Base-by-base conservation (phyloP, 2,329 filamentous ascomycete genomes). In the Sclerotinia subarctica region DNA sequence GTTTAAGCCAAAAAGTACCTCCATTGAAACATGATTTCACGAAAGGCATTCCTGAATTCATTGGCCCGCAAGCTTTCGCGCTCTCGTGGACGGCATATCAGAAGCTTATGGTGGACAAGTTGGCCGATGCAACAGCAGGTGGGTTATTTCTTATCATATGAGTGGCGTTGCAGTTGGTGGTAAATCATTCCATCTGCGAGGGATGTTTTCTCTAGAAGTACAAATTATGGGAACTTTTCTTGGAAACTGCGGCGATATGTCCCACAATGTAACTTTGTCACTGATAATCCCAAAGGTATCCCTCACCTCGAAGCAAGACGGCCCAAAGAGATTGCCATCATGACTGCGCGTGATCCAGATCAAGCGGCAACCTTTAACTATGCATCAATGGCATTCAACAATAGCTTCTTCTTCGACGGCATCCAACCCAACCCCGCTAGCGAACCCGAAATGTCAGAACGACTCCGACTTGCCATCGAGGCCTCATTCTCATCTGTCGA, bases 381-480 rank as follows among this genome's bases (percentile, higher is more conserved):
- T 79, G 95, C 95, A 79, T 96, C 92, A 75, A 96, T 96, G 91
- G 92, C 93, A 67, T 90, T 92, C 85, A 98, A 98, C 86, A 97
- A 88, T 79, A 82, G 88, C 78, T 90, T 93, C 83, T 94, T 93
- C 86, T 94, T 94, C 85, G 78, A 86, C 73, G 80, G 83, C 70
- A 78, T 89, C 64, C 77, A 78, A 70, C 78, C 84, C 77, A 77
- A 74, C 66, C 73, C 77, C 67, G 81, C 79, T 59, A 74, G 79
- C 72, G 32, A 38, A 11, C 21, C 52, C n/a, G 44, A 42, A 32
- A 32, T 38, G 5, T 90, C 91, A 72, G 87, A 86, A 69, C 77
- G 80, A 1, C 85, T 96, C 70, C 79, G 82, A 74, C 73, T 77
- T 68, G 83, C 85, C 68, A 87, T 98, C 74, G 82, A 86, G 75